These are phyloP conservation scores for Malus sieversii DNA, from an alignment of 306 rosid species.

Conservation along the genomic window DNA sequence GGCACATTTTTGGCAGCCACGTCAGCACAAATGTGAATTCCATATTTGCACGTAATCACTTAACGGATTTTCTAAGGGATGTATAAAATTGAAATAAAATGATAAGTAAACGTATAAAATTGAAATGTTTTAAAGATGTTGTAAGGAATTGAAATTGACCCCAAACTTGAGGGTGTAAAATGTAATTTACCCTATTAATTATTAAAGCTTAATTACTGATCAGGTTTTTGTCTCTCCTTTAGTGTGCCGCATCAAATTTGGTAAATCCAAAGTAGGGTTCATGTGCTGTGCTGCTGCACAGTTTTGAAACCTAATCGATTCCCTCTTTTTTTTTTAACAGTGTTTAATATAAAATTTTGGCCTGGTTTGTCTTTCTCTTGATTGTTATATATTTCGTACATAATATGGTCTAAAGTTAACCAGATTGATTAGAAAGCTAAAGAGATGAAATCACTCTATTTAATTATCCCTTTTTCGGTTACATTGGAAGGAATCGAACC, in stretches of 20 bases:
- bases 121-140: too few species aligned
- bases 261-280: conserved; percentile 36
- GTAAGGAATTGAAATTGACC: too few species aligned
- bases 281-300: conserved; percentile 33
- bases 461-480: too few species aligned
- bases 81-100: too few species aligned
- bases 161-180: too few species aligned
- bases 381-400: background rate
- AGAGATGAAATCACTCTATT: background rate
- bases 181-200: too few species aligned
- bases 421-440: background rate
- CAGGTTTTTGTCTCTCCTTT: conserved; percentile 11
- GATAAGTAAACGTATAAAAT: too few species aligned
- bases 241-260: background rate
- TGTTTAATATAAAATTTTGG: background rate
- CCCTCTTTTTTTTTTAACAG: background rate
- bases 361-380: background rate
- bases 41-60: too few species aligned
- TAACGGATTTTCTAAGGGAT: too few species aligned
- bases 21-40: too few species aligned
- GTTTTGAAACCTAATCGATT: background rate
- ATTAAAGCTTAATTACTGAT: conserved; percentile 4
- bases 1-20: too few species aligned
- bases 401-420: background rate
- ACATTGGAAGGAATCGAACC: too few species aligned